Evolutionary conservation across 768 basidiomycete genomes (phyloP).

Genomic region (Cubamyces sp.): DNA sequence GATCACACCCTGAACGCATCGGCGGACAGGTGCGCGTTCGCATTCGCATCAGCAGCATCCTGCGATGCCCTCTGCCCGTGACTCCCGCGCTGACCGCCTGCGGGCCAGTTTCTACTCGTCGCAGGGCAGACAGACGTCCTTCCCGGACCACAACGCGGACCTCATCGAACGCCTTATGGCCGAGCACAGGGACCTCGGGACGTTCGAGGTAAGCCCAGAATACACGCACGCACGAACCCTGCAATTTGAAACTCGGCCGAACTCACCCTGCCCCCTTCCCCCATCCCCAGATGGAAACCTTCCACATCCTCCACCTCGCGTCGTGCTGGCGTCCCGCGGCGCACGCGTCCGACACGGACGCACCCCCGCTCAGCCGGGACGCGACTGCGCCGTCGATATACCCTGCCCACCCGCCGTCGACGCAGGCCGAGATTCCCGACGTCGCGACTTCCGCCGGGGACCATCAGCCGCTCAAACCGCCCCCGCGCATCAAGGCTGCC

Average conservation of each 20-base stretch:
- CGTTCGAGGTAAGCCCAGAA: slow-evolving; percentile 61
- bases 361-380: slow-evolving; percentile 49
- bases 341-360: slow-evolving; percentile 25
- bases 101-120: slow-evolving; percentile 78
- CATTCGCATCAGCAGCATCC: neutral
- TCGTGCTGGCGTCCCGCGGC: slow-evolving; percentile 58
- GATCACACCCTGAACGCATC: slow-evolving; percentile 67
- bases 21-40: slow-evolving; percentile 65
- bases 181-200: slow-evolving; percentile 57
- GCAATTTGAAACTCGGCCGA: slow-evolving; percentile 1
- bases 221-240: slow-evolving; percentile 1
- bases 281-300: slow-evolving; percentile 75
- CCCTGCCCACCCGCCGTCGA: slow-evolving; percentile 28
- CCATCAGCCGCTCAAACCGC: slow-evolving; percentile 19
- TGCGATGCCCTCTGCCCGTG: slow-evolving; percentile 12
- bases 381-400: slow-evolving; percentile 46
- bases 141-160: slow-evolving; percentile 70
- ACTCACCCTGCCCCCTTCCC: neutral
- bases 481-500: slow-evolving; percentile 65
- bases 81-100: slow-evolving; percentile 16
- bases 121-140: slow-evolving; percentile 82
- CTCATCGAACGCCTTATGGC: slow-evolving; percentile 61
- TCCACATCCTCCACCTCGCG: slow-evolving; percentile 81
- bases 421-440: slow-evolving; percentile 24
- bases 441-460: slow-evolving; percentile 22